phyloP scores from a whole-genome alignment of 176 grass and related monocot genomes.

The Thalia dealbata region DNA sequence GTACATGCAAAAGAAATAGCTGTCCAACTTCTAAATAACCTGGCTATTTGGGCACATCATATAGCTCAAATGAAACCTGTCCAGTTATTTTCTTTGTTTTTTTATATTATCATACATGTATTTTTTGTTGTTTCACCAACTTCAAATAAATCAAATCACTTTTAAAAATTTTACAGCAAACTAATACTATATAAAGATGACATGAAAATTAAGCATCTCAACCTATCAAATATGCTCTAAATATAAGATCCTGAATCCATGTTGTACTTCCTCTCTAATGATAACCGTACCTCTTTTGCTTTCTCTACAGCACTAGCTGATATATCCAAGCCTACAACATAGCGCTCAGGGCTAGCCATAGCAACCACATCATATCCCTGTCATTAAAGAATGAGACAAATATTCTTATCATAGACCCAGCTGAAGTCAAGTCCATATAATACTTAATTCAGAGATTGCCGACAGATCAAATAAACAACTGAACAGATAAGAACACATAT shows the following conservation, averaged over 20 bases:
- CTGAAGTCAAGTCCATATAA: neutral
- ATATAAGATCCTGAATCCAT: neutral
- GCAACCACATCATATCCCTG: slow-evolving; percentile 82
- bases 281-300: slow-evolving; percentile 57
- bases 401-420: neutral
- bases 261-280: neutral
- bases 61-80: too few relatives aligned
- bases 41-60: too few relatives aligned
- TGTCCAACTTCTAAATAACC: too few relatives aligned
- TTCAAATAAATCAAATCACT: neutral
- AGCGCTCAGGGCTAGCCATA: slow-evolving; percentile 47
- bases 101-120: neutral
- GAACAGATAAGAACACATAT: neutral
- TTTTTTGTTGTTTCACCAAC: neutral
- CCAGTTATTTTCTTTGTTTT: neutral
- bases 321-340: slow-evolving; percentile 80
- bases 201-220: neutral
- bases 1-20: too few relatives aligned
- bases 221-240: neutral
- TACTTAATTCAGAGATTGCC: neutral
- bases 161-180: neutral
- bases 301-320: slow-evolving; percentile 46
- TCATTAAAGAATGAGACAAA: slow-evolving; percentile 23
- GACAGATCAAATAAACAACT: neutral
- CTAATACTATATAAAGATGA: neutral